Evolutionary conservation across 2,329 filamentous ascomycete species (phyloP), one percentile per base, ranked within the genome.

Genomic region (Aspergillus tanneri): DNA sequence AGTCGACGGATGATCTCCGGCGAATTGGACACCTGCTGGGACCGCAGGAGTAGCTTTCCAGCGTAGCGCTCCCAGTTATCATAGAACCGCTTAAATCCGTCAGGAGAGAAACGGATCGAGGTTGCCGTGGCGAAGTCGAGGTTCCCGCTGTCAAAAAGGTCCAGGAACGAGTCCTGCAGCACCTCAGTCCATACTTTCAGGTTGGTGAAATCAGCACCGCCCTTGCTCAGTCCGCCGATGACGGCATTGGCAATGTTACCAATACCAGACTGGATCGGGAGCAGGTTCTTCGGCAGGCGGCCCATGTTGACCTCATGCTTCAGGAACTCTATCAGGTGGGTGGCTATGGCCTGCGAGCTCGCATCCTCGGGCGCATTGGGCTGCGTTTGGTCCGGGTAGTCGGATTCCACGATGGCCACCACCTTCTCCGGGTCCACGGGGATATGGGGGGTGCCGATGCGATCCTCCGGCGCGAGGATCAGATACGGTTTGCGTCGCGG

Each of bases 211-310:
- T 91, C 86, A 57, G 87, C 88, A 51, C 77, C 77, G 11, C 79
- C 79, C 49, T 86, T 82, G 56, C 84, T 82, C 47, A 95, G 82
- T 11, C 90, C 90, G 51, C 90, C 89, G 50, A 95, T 84, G 54
- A 95, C 90, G 28, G 90, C 90, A 70, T 95, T 95, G 70, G 90
- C 90, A 47, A 95, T 95, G 75, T 95, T 95, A 55, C 90, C 90
- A 58, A 95, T 95, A 36, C 90, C 90, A 9, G 87, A 91, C 70
- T 95, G 89, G 14, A 95, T 79, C 2, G 89, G 89, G 1, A 93
- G 78, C 2, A 95, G 81, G 64, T 84, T 89, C 59, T 80, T 71
- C 2, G 90, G 90, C 43, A 95, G 80, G 30, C 90, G 85, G 54
- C 86, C 90, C 55, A 85, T 84, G 22, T 75, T 73, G 44, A 95